Conservation (phyloP, 352 stramenopile species). For the Phytopythium helicoides region DNA sequence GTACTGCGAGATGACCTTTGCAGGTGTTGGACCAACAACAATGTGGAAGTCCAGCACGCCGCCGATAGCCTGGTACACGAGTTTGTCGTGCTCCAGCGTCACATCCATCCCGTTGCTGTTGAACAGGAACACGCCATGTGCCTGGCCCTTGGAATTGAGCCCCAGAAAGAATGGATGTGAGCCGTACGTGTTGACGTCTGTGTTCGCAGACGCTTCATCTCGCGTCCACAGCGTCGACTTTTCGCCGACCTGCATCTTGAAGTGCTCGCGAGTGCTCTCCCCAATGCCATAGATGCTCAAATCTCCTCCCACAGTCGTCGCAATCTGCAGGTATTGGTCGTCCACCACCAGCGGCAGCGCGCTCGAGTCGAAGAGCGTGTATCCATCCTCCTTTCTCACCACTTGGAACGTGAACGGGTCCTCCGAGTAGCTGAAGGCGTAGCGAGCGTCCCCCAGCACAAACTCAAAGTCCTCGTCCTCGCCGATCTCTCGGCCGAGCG, state of each 20-base stretch:
- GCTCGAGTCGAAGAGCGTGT: slow-evolving; percentile 41
- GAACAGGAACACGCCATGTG: slow-evolving; percentile 51
- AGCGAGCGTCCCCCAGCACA: background rate
- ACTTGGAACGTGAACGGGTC: slow-evolving; percentile 43
- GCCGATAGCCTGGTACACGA: slow-evolving; percentile 57
- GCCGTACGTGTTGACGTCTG: slow-evolving; percentile 54
- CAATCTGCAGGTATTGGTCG: slow-evolving; percentile 40
- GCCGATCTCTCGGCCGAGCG: slow-evolving; percentile 6
- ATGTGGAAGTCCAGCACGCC: slow-evolving; percentile 67
- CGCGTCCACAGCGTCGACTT: slow-evolving; percentile 49
- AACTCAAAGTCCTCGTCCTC: background rate
- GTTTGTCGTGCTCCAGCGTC: slow-evolving; percentile 24
- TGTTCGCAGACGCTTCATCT: slow-evolving; percentile 23
- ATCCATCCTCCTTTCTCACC: slow-evolving; percentile 29
- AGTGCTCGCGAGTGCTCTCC: slow-evolving; percentile 33
- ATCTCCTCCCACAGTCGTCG: slow-evolving; percentile 18
- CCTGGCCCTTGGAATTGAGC: slow-evolving; percentile 31
- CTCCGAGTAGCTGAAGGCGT: slow-evolving; percentile 33
- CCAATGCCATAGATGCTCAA: slow-evolving; percentile 37
- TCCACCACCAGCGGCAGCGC: slow-evolving; percentile 32
- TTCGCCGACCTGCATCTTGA: slow-evolving; percentile 35
- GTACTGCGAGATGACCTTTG: slow-evolving; percentile 51
- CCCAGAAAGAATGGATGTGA: slow-evolving; percentile 59
- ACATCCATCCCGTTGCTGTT: slow-evolving; percentile 75
- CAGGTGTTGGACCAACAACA: slow-evolving; percentile 38